Conservation (phyloP, 768 basidiomycete species). For the Tephrocybe sp. region DNA sequence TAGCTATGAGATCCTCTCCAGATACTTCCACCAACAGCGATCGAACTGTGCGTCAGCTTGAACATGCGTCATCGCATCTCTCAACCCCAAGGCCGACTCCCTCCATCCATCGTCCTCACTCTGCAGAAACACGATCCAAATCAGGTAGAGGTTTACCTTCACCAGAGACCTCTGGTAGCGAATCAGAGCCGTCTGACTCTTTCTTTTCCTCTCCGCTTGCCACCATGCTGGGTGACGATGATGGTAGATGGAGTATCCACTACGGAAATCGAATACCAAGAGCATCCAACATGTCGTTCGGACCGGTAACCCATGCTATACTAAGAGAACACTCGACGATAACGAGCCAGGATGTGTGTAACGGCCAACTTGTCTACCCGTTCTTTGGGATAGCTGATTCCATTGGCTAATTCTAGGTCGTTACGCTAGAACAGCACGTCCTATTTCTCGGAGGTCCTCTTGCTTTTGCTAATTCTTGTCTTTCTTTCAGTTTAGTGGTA, state of each 20-base stretch:
- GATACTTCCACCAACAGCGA: slow-evolving; percentile 17
- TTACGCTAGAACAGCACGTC: slow-evolving; percentile 22
- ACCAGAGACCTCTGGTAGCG: slow-evolving; percentile 1
- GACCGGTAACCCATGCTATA: slow-evolving; percentile 19
- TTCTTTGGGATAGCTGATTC: background rate
- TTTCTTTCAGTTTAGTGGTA: slow-evolving; percentile 27
- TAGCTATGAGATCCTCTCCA: slow-evolving; percentile 8
- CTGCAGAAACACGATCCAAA: background rate
- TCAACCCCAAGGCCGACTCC: background rate
- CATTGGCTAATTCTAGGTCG: slow-evolving; percentile 15
- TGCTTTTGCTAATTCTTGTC: background rate
- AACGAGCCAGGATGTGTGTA: slow-evolving; percentile 7
- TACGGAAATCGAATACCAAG: slow-evolving; percentile 32
- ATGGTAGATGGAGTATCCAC: slow-evolving; percentile 37
- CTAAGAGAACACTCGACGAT: slow-evolving; percentile 8
- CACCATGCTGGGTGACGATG: background rate
- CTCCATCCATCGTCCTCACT: background rate
- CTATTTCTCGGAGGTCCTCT: background rate
- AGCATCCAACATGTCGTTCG: slow-evolving; percentile 27
- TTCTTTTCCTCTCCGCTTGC: background rate
- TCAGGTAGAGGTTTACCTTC: background rate
- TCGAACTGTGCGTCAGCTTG: slow-evolving; percentile 18
- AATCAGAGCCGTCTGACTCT: slow-evolving; percentile 4
- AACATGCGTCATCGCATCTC: background rate
- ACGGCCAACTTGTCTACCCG: background rate